Conservation (phyloP, 1,139 yeast genomes). For the Debaryomyces sp. region DNA sequence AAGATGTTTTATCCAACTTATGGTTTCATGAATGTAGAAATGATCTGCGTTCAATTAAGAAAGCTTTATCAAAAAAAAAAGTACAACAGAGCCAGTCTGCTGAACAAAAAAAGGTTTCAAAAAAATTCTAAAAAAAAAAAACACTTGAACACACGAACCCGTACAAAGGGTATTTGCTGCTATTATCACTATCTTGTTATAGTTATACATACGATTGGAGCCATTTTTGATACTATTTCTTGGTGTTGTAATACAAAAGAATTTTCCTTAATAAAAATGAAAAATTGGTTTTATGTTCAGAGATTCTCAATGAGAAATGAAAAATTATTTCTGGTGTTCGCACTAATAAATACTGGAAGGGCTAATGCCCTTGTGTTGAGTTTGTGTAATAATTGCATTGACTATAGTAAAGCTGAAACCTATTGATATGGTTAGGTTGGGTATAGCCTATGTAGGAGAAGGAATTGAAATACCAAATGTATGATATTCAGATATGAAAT, state of each 20-base stretch:
- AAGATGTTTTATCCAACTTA: slow-evolving; percentile 5
- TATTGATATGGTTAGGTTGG: no score
- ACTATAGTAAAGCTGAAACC: no score
- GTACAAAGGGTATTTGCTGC: slow-evolving; percentile 26
- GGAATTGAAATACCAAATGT: no score
- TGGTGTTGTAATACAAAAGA: background rate
- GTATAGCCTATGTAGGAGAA: no score
- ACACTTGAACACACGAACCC: slow-evolving; percentile 31
- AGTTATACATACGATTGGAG: slow-evolving; percentile 81
- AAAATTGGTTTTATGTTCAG: background rate
- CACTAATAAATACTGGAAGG: background rate
- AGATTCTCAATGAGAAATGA: background rate
- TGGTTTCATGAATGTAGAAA: slow-evolving; percentile 14
- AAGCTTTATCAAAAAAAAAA: slow-evolving; percentile 8
- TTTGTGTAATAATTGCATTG: background rate
- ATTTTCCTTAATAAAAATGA: background rate
- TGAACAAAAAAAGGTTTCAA: slow-evolving; percentile 10
- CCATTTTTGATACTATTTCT: slow-evolving; percentile 52
- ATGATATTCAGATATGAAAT: no score
- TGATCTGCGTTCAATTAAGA: slow-evolving; percentile 1
- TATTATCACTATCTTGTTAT: slow-evolving; percentile 9
- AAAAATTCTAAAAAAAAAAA: slow-evolving; percentile 10
- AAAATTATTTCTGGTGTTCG: background rate
- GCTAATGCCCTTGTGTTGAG: background rate
- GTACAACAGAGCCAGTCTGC: slow-evolving; percentile 7